Conservation (phyloP, 345 rosid genomes). For the Geranium brycei region DNA sequence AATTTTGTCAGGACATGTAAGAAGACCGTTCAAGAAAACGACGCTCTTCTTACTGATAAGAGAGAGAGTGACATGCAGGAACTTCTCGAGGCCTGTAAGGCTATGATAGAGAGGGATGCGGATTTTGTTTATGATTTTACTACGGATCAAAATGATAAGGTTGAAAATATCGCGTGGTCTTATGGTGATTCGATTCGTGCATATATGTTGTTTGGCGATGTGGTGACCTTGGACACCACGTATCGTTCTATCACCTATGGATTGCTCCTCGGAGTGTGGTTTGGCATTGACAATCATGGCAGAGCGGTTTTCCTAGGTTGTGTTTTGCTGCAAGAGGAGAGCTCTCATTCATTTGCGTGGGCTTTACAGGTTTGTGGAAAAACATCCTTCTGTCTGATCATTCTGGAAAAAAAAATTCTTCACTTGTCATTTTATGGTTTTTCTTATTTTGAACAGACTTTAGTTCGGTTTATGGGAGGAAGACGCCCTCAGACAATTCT, state of each 20-base stretch:
- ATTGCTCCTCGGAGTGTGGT: constrained; percentile 65
- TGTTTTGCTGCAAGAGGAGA: constrained; percentile 75
- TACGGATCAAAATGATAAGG: constrained; percentile 49
- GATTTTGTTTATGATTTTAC: constrained; percentile 58
- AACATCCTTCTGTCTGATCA: constrained; percentile 20
- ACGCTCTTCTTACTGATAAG: constrained; percentile 64
- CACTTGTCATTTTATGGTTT: constrained; percentile 16
- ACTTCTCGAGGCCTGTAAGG: constrained; percentile 69
- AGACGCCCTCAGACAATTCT: constrained; percentile 65
- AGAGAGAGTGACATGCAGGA: constrained; percentile 59
- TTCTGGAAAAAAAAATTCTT: constrained; percentile 10
- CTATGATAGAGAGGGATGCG: constrained; percentile 49
- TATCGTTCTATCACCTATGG: constrained; percentile 76
- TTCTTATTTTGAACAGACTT: constrained; percentile 61
- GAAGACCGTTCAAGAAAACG: constrained; percentile 75
- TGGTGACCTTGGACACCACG: constrained; percentile 56
- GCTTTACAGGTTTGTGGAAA: constrained; percentile 80
- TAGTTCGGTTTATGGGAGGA: constrained; percentile 71
- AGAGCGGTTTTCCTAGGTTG: constrained; percentile 62
- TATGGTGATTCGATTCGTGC: constrained; percentile 56
- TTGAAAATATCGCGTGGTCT: constrained; percentile 82
- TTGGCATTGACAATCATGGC: constrained; percentile 67
- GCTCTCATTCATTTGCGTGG: constrained; percentile 56
- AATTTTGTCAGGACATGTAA: constrained; percentile 79
- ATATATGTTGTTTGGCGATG: constrained; percentile 57